Percentiles rank a stretch among this genome's conserved stretches.
phyloP scores from a whole-genome alignment of 2,329 filamentous ascomycete species.

The Scedosporium minutisporum region DNA sequence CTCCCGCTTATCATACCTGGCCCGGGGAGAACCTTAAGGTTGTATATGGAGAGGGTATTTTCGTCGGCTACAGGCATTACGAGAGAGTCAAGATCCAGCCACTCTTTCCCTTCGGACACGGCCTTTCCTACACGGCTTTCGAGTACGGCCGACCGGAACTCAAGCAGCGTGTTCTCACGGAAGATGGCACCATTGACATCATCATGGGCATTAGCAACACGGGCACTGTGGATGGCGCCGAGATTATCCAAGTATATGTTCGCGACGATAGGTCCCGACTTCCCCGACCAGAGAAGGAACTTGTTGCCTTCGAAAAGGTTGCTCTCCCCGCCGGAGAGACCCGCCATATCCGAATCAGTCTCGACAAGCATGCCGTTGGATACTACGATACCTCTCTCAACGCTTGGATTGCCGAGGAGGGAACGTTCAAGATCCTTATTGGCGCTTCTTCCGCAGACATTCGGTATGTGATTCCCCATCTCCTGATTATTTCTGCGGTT shows the following conservation, averaged over 20 bases:
- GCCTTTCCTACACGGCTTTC: constrained; percentile 64
- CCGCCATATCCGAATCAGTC: constrained; percentile 32
- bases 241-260: constrained; percentile 61
- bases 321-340: constrained; percentile 47
- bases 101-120: constrained; percentile 64
- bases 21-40: constrained; percentile 60
- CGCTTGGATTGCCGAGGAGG: constrained; percentile 58
- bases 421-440: constrained; percentile 49
- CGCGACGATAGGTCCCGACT: constrained; percentile 52
- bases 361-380: constrained; percentile 42
- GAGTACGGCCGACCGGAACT: constrained; percentile 50
- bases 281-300: constrained; percentile 59
- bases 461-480: constrained; percentile 32
- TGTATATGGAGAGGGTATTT: constrained; percentile 63
- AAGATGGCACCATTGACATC: constrained; percentile 31
- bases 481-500: not conserved
- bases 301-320: constrained; percentile 61
- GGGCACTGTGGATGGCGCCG: constrained; percentile 45
- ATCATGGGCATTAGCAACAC: constrained; percentile 43
- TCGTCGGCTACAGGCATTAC: constrained; percentile 65
- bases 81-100: constrained; percentile 50
- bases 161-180: constrained; percentile 27
- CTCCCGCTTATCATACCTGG: constrained; percentile 65
- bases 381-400: constrained; percentile 53
- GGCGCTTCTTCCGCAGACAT: constrained; percentile 55